Conservation (phyloP, 805 yeast species). For the Kregervanrija fluxuum region DNA sequence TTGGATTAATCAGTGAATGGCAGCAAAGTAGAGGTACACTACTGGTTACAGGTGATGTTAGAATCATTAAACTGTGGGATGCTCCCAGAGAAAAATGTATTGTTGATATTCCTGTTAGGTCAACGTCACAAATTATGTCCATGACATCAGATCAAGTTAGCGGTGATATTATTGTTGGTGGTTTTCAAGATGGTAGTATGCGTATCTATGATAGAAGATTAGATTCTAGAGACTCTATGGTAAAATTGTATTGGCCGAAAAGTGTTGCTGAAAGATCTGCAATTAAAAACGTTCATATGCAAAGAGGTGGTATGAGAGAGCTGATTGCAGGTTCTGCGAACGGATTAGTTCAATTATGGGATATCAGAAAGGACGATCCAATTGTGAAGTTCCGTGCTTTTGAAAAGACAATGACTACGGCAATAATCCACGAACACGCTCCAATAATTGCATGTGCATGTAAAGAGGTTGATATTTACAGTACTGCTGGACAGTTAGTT, state of each 20-base stretch:
- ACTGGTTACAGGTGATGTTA: constrained; percentile 90
- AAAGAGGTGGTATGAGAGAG: constrained; percentile 92
- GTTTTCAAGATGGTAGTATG: constrained; percentile 84
- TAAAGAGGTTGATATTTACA: constrained; percentile 70
- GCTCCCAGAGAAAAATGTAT: constrained; percentile 88
- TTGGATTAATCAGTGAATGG: constrained; percentile 90
- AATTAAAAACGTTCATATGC: constrained; percentile 82
- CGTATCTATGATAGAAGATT: constrained; percentile 87
- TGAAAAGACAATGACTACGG: constrained; percentile 49
- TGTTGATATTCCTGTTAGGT: constrained; percentile 84
- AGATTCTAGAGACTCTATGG: constrained; percentile 80
- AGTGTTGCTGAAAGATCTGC: constrained; percentile 14
- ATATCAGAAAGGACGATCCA: constrained; percentile 68
- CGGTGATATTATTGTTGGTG: constrained; percentile 84
- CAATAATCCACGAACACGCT: constrained; percentile 92
- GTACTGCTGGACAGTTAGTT: constrained; percentile 73
- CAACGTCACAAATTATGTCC: constrained; percentile 81
- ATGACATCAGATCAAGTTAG: constrained; percentile 94
- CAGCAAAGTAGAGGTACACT: constrained; percentile 92
- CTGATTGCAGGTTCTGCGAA: constrained; percentile 76
- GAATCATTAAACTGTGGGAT: constrained; percentile 90
- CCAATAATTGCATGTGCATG: constrained; percentile 89
- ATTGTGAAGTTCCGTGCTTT: constrained; percentile 55
- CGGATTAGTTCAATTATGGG: constrained; percentile 87
- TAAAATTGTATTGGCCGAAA: constrained; percentile 68